Conservation (phyloP, 495 filamentous ascomycete species). For the Pseudoneurospora amorphoporcata region DNA sequence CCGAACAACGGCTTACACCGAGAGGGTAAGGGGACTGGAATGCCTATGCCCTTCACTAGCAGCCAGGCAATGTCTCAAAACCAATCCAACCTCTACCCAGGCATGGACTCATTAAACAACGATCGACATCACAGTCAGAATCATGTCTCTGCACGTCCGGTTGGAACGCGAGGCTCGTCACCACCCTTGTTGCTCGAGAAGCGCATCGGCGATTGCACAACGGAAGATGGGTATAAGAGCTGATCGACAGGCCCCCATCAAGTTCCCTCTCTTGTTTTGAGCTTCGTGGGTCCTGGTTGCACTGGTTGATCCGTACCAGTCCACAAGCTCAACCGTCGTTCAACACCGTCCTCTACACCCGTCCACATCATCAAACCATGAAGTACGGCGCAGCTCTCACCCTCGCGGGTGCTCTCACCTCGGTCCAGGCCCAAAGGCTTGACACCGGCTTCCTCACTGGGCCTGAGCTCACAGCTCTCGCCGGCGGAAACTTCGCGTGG, state of each 20-base stretch:
- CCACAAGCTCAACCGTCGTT: not conserved
- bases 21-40: not conserved
- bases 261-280: not conserved
- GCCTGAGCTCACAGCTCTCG: not conserved
- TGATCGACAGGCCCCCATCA: not conserved
- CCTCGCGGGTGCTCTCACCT: not conserved
- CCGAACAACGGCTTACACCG: not conserved
- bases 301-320: not conserved
- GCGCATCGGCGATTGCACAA: not conserved
- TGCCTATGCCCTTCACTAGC: not conserved
- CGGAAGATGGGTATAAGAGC: not conserved
- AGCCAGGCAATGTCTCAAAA: not conserved
- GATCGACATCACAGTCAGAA: not conserved
- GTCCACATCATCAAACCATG: not conserved
- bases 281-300: not conserved
- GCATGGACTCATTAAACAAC: not conserved
- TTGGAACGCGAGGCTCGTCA: not conserved
- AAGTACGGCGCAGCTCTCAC: not conserved
- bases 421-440: not conserved
- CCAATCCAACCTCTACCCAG: not conserved
- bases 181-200: not conserved
- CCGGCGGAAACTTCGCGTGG: not conserved
- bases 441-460: not conserved
- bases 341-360: not conserved
- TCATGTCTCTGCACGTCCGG: not conserved